Evolutionary conservation across 345 rosid genomes (phyloP), one percentile per base, ranked within the genome.

Genomic region (Populus alba): DNA sequence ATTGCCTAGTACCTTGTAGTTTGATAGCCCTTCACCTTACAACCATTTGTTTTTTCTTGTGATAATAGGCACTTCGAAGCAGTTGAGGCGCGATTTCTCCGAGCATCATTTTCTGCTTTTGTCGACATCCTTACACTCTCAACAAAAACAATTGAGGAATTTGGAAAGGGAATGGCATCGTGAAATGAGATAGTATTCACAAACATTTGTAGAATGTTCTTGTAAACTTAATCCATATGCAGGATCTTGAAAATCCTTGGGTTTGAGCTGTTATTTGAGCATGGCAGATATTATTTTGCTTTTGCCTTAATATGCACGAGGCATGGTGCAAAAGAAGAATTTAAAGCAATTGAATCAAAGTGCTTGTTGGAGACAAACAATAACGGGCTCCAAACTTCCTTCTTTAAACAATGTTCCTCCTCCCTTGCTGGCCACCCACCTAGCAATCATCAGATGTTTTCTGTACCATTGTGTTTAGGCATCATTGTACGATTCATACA

Each of bases 61-160:
- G 22, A 37, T 38, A 17, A 17, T 75, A 94, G 98, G 82, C 93
- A 86, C 68, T 96, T 96, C 63, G 94, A 91, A 82, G 98, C 98
- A 39, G 81, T 89, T 3, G 98, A 96, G 84, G 98, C 99, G 2
- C 89, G 97, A 79, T 92, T 94, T 78, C 97, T 96, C 45, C 91
- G 97, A n/a, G 97, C 99, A 61, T 94, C 97, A 0, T 92, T 88
- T 82, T 94, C 98, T 65, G 88, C 98, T 23, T 94, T 94, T 65
- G 85, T 89, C 2, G 98, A 96, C 47, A 92, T 86, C 38, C 97
- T 96, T 59, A 86, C 89, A 0, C 90, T 94, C 2, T 93, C 98
- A 67, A 81, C 99, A 10, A 90, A 79, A 86, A 91, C 97, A 13
- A 86, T 96, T 20, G 94, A 91, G 87, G 95, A 92, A 78, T 90